Evolutionary conservation across 192 early-diverging fungal species (phyloP).

Genomic region (Kickxella alabastrina): DNA sequence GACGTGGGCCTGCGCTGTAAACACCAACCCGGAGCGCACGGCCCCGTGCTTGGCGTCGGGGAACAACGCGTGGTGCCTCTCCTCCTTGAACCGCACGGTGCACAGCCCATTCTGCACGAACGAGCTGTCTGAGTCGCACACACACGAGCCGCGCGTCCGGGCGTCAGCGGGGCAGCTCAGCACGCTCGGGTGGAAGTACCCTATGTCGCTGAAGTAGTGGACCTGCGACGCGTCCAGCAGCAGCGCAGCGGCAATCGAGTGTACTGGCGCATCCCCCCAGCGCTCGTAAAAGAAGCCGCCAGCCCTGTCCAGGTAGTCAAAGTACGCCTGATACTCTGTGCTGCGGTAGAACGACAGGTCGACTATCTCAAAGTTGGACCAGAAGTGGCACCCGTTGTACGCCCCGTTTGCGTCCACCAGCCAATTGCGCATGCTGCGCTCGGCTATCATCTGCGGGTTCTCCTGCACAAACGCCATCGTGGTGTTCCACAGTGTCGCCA

Average conservation of each 20-base stretch:
- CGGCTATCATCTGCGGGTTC: constrained; percentile 21
- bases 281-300: constrained; percentile 90
- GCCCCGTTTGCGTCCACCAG: constrained; percentile 20
- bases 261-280: constrained; percentile 63
- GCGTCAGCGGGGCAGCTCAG: constrained; percentile 49
- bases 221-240: constrained; percentile 55
- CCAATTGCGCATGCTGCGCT: constrained; percentile 30
- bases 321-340: constrained; percentile 58
- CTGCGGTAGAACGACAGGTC: constrained; percentile 66
- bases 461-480: constrained; percentile 15
- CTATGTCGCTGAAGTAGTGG: constrained; percentile 71
- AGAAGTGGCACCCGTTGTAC: constrained; percentile 71
- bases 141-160: constrained; percentile 34
- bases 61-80: constrained; percentile 1
- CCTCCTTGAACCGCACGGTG: constrained; percentile 14
- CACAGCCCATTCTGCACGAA: constrained; percentile 16
- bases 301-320: constrained; percentile 66
- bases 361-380: constrained; percentile 90
- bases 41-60: neutral
- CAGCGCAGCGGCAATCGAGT: constrained; percentile 62
- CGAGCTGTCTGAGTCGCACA: constrained; percentile 30
- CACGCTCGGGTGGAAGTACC: constrained; percentile 52
- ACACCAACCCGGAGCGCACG: constrained; percentile 8
- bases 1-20: neutral
- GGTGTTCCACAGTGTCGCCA: constrained; percentile 37